Conservation (phyloP, 1,284 basidiomycete genomes). For the Ustilago tritici region DNA sequence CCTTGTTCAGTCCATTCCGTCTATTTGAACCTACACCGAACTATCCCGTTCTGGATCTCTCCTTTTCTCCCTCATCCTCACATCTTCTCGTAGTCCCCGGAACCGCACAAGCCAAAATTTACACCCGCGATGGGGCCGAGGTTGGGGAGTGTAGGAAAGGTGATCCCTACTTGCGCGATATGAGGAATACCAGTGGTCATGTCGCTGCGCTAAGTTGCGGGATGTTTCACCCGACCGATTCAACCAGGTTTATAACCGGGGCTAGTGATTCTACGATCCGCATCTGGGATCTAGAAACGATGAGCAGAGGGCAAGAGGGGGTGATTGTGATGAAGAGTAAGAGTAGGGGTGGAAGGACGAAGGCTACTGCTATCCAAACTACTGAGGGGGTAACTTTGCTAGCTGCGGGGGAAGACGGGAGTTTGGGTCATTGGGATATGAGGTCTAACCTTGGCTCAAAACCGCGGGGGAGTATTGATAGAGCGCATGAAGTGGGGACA, state of each 20-base stretch:
- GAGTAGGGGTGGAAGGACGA: slow-evolving; percentile 92
- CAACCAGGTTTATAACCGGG: slow-evolving; percentile 85
- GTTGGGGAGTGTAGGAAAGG: slow-evolving; percentile 79
- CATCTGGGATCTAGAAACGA: slow-evolving; percentile 93
- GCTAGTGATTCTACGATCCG: slow-evolving; percentile 95
- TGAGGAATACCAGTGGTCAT: slow-evolving; percentile 96
- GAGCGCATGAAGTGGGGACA: slow-evolving; percentile 83
- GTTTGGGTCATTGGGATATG: slow-evolving; percentile 92
- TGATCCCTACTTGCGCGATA: slow-evolving; percentile 97
- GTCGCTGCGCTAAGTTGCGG: slow-evolving; percentile 91
- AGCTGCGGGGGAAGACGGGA: slow-evolving; percentile 84
- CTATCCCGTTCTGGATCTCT: slow-evolving; percentile 73
- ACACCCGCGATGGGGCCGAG: slow-evolving; percentile 72
- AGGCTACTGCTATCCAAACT: slow-evolving; percentile 76
- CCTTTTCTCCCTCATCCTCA: slow-evolving; percentile 31
- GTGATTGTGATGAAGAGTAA: slow-evolving; percentile 97
- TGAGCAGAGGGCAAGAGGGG: slow-evolving; percentile 79
- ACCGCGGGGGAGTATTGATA: slow-evolving; percentile 85
- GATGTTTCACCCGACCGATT: slow-evolving; percentile 88
- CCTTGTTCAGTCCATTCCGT: slow-evolving; percentile 87
- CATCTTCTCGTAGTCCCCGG: slow-evolving; percentile 76
- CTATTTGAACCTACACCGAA: slow-evolving; percentile 92
- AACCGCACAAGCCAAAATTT: slow-evolving; percentile 87
- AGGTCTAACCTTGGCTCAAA: slow-evolving; percentile 85
- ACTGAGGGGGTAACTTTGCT: slow-evolving; percentile 35